These are phyloP conservation scores for Dendrobium nobile DNA, from an alignment of 106 monocot species.

Conservation along the genomic window DNA sequence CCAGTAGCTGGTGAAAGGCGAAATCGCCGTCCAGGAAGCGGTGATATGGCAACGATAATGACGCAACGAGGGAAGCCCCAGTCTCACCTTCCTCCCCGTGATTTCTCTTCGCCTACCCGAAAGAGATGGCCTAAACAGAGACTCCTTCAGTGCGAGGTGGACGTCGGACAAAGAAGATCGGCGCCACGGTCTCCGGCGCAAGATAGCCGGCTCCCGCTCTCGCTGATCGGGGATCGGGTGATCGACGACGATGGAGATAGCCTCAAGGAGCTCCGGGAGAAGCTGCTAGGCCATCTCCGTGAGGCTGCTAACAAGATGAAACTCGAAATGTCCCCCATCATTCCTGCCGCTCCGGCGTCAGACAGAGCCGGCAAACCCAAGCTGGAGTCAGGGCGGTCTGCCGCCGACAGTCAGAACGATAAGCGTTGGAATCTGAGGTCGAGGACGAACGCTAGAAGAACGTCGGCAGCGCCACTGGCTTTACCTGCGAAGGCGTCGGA, in stretches of 20 bases:
- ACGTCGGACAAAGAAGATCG: background rate
- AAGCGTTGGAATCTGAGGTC: slow-evolving; percentile 3
- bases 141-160: background rate
- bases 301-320: slow-evolving; percentile 23
- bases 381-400: background rate
- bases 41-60: background rate
- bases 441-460: slow-evolving; percentile 3
- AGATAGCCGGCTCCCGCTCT: background rate
- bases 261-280: slow-evolving; percentile 21
- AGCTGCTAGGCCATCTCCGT: slow-evolving; percentile 35
- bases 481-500: background rate
- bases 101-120: background rate
- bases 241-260: background rate
- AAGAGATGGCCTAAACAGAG: background rate
- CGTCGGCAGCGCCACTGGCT: background rate
- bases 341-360: background rate
- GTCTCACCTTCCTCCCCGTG: slow-evolving; percentile 2
- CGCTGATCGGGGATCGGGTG: background rate
- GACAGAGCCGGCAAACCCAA: background rate
- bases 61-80: slow-evolving; percentile 1
- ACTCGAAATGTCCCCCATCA: background rate
- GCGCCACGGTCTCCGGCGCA: too few species aligned
- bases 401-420: background rate
- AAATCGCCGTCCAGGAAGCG: background rate
- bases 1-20: background rate